Evolutionary conservation across 2,329 filamentous ascomycete species (phyloP).

Genomic region (Ophiosphaerella narmari): DNA sequence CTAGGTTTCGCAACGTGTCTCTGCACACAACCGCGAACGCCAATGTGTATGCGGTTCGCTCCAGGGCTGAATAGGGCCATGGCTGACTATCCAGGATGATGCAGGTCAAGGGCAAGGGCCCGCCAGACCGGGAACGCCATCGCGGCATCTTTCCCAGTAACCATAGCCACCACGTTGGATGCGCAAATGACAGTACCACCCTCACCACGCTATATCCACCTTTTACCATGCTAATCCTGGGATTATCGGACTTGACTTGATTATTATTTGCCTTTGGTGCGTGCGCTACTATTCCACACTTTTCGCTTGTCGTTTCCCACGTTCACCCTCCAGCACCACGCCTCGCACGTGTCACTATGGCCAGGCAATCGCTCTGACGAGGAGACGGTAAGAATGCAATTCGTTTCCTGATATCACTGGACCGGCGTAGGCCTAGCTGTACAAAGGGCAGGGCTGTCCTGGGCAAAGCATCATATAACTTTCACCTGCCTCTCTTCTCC

Average conservation of each 20-base stretch:
- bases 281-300: constrained; percentile 19
- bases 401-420: constrained; percentile 31
- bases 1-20: not conserved
- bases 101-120: constrained; percentile 22
- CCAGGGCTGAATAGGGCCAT: not conserved
- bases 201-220: constrained; percentile 25
- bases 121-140: constrained; percentile 29
- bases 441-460: constrained; percentile 26
- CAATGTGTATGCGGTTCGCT: not conserved
- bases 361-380: constrained; percentile 27
- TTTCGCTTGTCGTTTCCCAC: constrained; percentile 24
- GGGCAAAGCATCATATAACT: constrained; percentile 32
- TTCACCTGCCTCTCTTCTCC: constrained; percentile 24
- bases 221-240: constrained; percentile 22
- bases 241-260: constrained; percentile 15
- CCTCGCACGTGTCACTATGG: constrained; percentile 40
- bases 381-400: constrained; percentile 36
- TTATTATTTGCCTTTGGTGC: constrained; percentile 20
- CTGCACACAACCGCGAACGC: not conserved
- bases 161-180: constrained; percentile 22
- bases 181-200: constrained; percentile 44
- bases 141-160: constrained; percentile 19
- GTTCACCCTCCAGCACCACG: constrained; percentile 23
- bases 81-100: constrained; percentile 12
- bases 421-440: constrained; percentile 19